Conservation (phyloP, 2,329 filamentous ascomycete genomes). For the Didymella segeticola region DNA sequence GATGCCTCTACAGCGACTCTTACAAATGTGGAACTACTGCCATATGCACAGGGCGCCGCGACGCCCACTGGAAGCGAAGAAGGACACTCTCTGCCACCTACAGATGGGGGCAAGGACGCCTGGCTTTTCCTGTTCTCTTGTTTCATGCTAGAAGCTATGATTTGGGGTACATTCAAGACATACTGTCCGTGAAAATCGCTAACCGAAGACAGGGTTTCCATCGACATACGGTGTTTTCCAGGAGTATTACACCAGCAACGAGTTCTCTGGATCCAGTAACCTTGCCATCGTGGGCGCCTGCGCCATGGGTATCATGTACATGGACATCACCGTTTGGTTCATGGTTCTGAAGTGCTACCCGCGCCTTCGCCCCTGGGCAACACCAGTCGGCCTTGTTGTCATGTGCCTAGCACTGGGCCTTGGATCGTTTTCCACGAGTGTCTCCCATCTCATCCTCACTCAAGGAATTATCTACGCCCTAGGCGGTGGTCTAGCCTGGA, state of each 20-base stretch:
- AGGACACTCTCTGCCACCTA: constrained; percentile 36
- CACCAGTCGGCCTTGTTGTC: constrained; percentile 48
- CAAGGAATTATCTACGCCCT: constrained; percentile 53
- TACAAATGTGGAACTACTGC: constrained; percentile 26
- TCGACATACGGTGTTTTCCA: constrained; percentile 44
- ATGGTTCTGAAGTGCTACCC: constrained; percentile 49
- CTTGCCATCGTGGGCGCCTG: constrained; percentile 43
- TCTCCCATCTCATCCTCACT: constrained; percentile 47
- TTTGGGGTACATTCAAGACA: constrained; percentile 42
- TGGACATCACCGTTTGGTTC: constrained; percentile 53
- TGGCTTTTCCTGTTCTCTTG: constrained; percentile 46
- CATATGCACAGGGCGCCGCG: constrained; percentile 8
- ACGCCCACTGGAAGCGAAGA: constrained; percentile 28
- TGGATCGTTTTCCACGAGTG: constrained; percentile 45
- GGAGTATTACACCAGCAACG: constrained; percentile 41
- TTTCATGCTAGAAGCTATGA: constrained; percentile 61
- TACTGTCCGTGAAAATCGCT: not conserved
- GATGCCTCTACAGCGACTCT: constrained; percentile 13
- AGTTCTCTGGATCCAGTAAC: constrained; percentile 40
- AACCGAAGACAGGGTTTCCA: constrained; percentile 31
- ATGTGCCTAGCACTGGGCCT: constrained; percentile 43
- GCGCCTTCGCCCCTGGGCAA: constrained; percentile 43
- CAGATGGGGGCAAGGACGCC: constrained; percentile 39
- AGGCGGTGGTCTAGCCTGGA: constrained; percentile 59
- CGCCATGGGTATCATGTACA: constrained; percentile 57